phyloP scores from a whole-genome alignment of 495 filamentous ascomycete species.

The Aspergillus mulundensis region DNA sequence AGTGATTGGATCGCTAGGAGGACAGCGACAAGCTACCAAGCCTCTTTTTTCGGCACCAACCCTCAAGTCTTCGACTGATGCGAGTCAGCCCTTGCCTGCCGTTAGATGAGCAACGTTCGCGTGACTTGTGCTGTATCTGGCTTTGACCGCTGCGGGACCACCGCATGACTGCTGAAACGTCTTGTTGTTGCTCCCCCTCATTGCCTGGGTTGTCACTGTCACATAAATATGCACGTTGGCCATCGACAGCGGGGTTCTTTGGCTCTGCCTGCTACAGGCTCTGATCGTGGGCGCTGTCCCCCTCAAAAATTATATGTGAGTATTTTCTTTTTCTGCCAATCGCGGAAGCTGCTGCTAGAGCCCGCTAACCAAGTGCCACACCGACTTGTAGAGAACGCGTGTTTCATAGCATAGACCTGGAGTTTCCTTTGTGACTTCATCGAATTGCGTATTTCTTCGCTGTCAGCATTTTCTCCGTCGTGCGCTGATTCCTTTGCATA shows the following conservation, averaged over 20 bases:
- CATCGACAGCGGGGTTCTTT: slow-evolving; percentile 1
- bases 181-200: not conserved
- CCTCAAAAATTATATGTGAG: slow-evolving; percentile 1
- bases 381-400: slow-evolving; percentile 1
- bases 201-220: not conserved
- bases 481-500: not conserved
- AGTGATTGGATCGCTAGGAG: not conserved
- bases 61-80: not conserved
- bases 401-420: not conserved
- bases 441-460: too few species aligned
- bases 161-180: not conserved
- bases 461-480: not conserved
- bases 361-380: not conserved
- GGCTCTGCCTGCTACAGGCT: not conserved
- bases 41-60: not conserved
- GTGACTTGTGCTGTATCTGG: not conserved
- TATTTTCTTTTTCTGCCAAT: not conserved
- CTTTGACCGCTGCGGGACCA: not conserved
- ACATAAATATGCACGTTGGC: slow-evolving; percentile 1
- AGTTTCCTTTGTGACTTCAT: not conserved
- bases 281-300: not conserved
- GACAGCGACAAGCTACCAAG: slow-evolving; percentile 1
- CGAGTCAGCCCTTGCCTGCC: not conserved
- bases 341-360: not conserved
- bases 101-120: not conserved